Evolutionary conservation across 140 eudicot genomes (phyloP).

Genomic region (Ambrosia hybrid): DNA sequence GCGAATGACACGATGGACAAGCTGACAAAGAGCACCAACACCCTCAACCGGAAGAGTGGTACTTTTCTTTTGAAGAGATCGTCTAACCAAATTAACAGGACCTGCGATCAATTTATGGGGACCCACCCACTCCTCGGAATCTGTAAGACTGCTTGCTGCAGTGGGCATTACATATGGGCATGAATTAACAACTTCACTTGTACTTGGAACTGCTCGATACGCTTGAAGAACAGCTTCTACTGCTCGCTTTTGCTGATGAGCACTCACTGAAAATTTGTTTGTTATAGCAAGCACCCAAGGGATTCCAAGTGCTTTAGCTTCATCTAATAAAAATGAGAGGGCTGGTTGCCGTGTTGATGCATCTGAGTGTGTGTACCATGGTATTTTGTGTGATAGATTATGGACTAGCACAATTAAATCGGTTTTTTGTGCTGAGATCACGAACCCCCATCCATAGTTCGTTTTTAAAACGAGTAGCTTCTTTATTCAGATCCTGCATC

Average conservation of each 20-base stretch:
- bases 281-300: constrained; percentile 98
- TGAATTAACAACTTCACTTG: constrained; percentile 69
- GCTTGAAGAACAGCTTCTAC: constrained; percentile 74
- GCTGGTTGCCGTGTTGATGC: constrained; percentile 63
- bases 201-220: constrained; percentile 70
- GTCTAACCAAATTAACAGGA: constrained; percentile 57
- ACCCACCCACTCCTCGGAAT: constrained; percentile 40
- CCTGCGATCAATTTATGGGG: constrained; percentile 51
- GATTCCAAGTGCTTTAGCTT: constrained; percentile 85
- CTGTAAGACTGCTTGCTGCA: constrained; percentile 42
- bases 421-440: constrained; percentile 74
- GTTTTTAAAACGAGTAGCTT: constrained; percentile 70
- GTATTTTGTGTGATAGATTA: constrained; percentile 83
- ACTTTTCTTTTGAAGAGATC: constrained; percentile 70
- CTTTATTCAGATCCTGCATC: constrained; percentile 74
- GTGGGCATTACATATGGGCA: constrained; percentile 83
- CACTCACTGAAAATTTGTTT: constrained; percentile 89
- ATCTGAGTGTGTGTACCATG: constrained; percentile 55
- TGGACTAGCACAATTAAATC: constrained; percentile 91
- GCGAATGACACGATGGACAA: constrained; percentile 74
- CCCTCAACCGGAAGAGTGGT: constrained; percentile 91
- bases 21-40: constrained; percentile 70
- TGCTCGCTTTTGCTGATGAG: constrained; percentile 83
- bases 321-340: constrained; percentile 73
- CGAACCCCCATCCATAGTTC: constrained; percentile 93